Conservation (phyloP, 2,329 filamentous ascomycete genomes). For the Colletotrichum sp. region DNA sequence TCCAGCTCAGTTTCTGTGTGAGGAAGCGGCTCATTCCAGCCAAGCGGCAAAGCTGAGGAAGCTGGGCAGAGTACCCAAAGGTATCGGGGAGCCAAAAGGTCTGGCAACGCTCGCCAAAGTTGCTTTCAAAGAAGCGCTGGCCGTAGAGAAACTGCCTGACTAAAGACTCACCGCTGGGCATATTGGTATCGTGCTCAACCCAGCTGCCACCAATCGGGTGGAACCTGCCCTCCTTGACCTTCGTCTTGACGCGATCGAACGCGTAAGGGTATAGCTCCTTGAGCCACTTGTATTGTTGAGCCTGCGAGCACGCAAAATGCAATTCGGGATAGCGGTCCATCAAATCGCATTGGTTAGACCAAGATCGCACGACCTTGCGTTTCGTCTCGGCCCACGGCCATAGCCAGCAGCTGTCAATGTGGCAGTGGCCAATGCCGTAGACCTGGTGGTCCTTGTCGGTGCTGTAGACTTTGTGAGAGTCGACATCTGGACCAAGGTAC, state of each 20-base stretch:
- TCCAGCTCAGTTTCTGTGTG: constrained; percentile 99
- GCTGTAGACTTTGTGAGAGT: constrained; percentile 85
- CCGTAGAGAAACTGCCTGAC: constrained; percentile 95
- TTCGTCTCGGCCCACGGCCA: constrained; percentile 99
- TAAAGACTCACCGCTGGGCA: constrained; percentile 94
- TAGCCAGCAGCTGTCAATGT: constrained; percentile 98
- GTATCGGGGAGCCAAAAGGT: constrained; percentile 99
- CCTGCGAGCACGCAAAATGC: constrained; percentile 89
- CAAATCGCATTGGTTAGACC: constrained; percentile 95
- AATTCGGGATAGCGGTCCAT: constrained; percentile 96
- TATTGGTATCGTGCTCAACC: constrained; percentile 98
- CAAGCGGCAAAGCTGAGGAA: constrained; percentile 90
- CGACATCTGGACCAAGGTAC: constrained; percentile 81
- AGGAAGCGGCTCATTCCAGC: constrained; percentile 98
- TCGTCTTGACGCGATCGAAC: constrained; percentile 88
- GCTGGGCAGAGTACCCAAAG: constrained; percentile 94
- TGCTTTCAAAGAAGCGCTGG: constrained; percentile 91
- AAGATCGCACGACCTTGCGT: constrained; percentile 92
- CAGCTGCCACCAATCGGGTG: constrained; percentile 96
- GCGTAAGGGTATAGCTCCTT: constrained; percentile 87
- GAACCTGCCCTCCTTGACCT: constrained; percentile 89
- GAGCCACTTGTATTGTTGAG: constrained; percentile 98
- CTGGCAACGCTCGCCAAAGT: constrained; percentile 84
- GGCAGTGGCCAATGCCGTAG: constrained; percentile 91
- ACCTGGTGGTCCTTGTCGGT: constrained; percentile 76